Evolutionary conservation across 2,329 filamentous ascomycete genomes (phyloP).

Genomic region (Dothistroma septosporum): DNA sequence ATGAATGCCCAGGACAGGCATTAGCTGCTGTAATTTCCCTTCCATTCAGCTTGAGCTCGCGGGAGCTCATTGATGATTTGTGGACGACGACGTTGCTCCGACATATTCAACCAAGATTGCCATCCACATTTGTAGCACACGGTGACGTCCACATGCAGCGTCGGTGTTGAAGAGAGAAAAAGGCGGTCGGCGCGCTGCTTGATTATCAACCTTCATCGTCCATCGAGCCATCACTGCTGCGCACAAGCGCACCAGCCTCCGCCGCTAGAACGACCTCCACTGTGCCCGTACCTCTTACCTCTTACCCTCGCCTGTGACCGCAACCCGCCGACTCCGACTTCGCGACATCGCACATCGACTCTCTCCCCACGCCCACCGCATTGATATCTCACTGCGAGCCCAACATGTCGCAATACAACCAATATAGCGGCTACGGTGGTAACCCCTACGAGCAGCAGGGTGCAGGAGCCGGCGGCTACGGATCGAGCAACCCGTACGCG

Average conservation of each 20-base stretch:
- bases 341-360: background rate
- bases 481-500: constrained; percentile 31
- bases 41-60: background rate
- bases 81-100: background rate
- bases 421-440: constrained; percentile 55
- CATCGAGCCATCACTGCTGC: too few species aligned
- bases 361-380: background rate
- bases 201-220: background rate
- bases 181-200: background rate
- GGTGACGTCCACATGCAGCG: background rate
- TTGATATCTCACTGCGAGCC: background rate
- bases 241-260: background rate
- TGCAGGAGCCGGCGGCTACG: constrained; percentile 31
- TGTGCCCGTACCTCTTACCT: background rate
- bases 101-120: background rate
- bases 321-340: background rate
- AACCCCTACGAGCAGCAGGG: constrained; percentile 64
- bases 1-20: background rate
- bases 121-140: background rate
- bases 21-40: background rate
- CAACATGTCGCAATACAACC: constrained; percentile 52
- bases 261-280: background rate
- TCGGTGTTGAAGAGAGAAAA: background rate
- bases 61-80: background rate
- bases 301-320: background rate